phyloP scores from a whole-genome alignment of 208 protist genomes.

The Vickermania spadyakhi region DNA sequence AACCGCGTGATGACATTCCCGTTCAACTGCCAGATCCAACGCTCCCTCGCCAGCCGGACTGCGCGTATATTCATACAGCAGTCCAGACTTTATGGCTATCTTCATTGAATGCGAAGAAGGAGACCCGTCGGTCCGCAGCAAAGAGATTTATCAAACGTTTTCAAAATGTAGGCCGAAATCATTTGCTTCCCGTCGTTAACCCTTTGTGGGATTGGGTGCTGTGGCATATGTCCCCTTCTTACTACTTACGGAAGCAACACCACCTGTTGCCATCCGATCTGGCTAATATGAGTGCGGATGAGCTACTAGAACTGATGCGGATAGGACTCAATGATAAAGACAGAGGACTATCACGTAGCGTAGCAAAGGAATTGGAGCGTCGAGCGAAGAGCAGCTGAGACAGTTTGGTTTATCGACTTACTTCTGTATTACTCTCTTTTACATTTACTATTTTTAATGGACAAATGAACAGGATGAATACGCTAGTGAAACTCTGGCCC shows the following conservation, averaged over 20 bases:
- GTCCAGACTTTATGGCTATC: too few species aligned
- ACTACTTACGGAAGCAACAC: conserved; percentile 24
- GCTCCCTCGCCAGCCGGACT: neutral
- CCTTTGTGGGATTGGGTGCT: conserved; percentile 11
- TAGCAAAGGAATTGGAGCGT: neutral
- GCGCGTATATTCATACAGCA: neutral
- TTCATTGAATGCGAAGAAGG: neutral
- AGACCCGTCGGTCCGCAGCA: neutral
- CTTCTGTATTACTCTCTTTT: too few species aligned
- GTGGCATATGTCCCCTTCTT: conserved; percentile 19
- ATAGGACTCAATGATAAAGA: conserved; percentile 10
- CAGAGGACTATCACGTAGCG: neutral
- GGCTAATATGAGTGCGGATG: conserved; percentile 19
- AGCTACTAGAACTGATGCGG: conserved; percentile 65
- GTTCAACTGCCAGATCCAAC: neutral
- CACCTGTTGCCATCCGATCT: conserved; percentile 14
- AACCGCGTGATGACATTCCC: neutral
- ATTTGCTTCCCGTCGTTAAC: conserved; percentile 2
- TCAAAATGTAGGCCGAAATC: neutral
- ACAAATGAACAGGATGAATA: too few species aligned
- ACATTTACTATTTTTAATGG: too few species aligned
- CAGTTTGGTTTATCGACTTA: too few species aligned
- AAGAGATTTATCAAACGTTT: neutral
- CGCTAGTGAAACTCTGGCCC: too few species aligned
- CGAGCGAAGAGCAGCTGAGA: neutral